Evolutionary conservation across 192 early-diverging fungal genomes (phyloP), one percentile per base, ranked within the genome.

Genomic region (Coemansia sp.): DNA sequence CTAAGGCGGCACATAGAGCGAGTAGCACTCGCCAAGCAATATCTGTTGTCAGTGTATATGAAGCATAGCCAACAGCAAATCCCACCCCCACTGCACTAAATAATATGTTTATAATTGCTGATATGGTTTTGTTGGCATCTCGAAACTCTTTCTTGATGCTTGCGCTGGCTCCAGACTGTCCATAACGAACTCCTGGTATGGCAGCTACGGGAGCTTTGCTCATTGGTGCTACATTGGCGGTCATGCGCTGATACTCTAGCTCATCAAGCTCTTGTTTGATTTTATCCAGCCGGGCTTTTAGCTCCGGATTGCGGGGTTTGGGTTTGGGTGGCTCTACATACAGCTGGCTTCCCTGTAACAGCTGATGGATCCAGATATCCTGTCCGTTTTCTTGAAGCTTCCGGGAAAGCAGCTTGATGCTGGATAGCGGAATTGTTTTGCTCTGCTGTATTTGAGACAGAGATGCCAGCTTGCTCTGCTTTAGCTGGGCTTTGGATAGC

Each of bases 21-120:
- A 78, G 36, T 57, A 78, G 35, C 5, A 78, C 55, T 5, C 74
- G 59, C 57, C 60, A 71, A 11, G 68, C 74, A 21, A 78, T 56
- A n/a, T 78, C 65, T 2, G 50, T 43, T 5, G 68, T 71, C 44
- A 78, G 37, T 30, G 74, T 68, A 54, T 78, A 78, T 4, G 68
- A 71, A 8, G 68, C 74, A 43, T 78, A 78, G 5, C 56, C 53
- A 2, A 78, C 68, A 9, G 74, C 74, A 57, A 78, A 78, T 0
- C 74, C 68, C 45, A 78, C 74, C 15, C 74, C 74, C 16, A 71
- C 20, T 0, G 54, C 74, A 13, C 74, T 78, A 38, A 78, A 78
- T 21, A 78, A 15, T 23, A 78, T 78, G 45, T 78, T 78, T 3
- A 71, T 48, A 3, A 78, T 78, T 16, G 61, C 64, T 1, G 68